Base-by-base conservation (phyloP, 805 yeast species). In the Sugiyamaella marilandica region DNA sequence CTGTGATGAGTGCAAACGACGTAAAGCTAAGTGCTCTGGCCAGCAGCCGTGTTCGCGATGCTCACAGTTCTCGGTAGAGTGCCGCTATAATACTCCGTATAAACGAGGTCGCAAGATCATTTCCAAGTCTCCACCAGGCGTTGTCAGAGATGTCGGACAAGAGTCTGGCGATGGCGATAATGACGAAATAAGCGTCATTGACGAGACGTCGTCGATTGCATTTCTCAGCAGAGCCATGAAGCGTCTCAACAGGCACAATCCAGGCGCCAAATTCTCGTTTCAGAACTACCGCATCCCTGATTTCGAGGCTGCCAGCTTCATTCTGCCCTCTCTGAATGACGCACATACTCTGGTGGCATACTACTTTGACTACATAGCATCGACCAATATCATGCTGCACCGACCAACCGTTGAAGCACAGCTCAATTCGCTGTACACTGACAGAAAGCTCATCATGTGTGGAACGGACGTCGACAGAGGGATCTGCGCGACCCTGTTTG, bases 1-100 rank as follows among this genome's bases (percentile, higher is more conserved):
- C 19, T 49, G 52, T 41, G 47, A 49, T 18, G 35, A 26, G 26
- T 49, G 52, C 47, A 49, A 49, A 19, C 35, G 52, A 5, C 45
- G 44, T n/a, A 49, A 49, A 24, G 43, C 43, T 16, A 29, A 35
- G 32, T 49, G 52, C 34, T 26, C 45, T 11, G 52, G 47, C 19
- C 41, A 39, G 13, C 47, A 19, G n/a, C 52, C 52, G 3, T 49
- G 52, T 34, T 45, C 24, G 8, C 13, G 31, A 13, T 49, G 52
- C 34, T 11, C 35, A 7, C 18, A 29, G 29, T 21, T 19, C 18
- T 24, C 35, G 1, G 16, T 39, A 9, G 36, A 24, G 29, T 49
- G 52, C 31, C 24, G 39, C 36, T 49, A 39, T 19, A 14, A 41
- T n/a, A 34, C 18, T 11, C 47, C 47, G 10, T 43, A 41, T 41